Percentiles rank a stretch among this genome's conserved stretches.
These are phyloP conservation scores for Penicillium brevicompactum DNA, from an alignment of 2,329 filamentous ascomycete species.

Conservation along the genomic window DNA sequence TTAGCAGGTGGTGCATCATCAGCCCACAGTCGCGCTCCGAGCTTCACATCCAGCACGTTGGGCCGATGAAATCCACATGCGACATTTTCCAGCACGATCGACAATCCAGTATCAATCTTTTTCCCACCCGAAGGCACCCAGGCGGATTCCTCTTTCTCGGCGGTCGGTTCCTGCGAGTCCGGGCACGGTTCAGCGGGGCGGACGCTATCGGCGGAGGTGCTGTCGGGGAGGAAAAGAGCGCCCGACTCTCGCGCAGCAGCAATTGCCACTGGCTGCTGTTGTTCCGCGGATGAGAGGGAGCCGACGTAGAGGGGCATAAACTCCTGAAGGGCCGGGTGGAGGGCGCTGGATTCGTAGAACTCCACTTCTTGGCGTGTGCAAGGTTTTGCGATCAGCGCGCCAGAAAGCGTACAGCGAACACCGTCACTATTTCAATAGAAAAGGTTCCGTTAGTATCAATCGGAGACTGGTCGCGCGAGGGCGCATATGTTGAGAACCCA, in stretches of 20 bases:
- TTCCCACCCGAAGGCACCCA: constrained; percentile 58
- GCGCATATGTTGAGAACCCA: neutral
- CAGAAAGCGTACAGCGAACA: constrained; percentile 79
- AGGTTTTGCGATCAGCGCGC: constrained; percentile 89
- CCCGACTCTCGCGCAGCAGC: constrained; percentile 55
- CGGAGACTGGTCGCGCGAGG: neutral
- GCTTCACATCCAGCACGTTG: constrained; percentile 91
- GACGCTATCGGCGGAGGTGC: constrained; percentile 6
- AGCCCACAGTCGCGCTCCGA: constrained; percentile 84
- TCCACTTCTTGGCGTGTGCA: constrained; percentile 82
- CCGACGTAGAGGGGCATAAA: constrained; percentile 88
- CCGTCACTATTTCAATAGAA: constrained; percentile 67
- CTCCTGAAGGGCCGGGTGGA: constrained; percentile 72
- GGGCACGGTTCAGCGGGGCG: constrained; percentile 16
- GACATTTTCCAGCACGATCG: constrained; percentile 83
- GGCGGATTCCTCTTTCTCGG: constrained; percentile 21
- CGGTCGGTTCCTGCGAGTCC: constrained; percentile 8
- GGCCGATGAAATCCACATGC: constrained; percentile 78
- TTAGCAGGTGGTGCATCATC: constrained; percentile 65
- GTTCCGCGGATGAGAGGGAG: constrained; percentile 68
- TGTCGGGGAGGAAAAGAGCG: constrained; percentile 29
- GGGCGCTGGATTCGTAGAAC: constrained; percentile 79
- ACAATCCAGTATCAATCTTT: constrained; percentile 73
- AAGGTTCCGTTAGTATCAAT: constrained; percentile 5
- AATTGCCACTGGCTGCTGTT: constrained; percentile 39